Conservation (phyloP, 1,284 basidiomycete species). For the Heterobasidion annosum region DNA sequence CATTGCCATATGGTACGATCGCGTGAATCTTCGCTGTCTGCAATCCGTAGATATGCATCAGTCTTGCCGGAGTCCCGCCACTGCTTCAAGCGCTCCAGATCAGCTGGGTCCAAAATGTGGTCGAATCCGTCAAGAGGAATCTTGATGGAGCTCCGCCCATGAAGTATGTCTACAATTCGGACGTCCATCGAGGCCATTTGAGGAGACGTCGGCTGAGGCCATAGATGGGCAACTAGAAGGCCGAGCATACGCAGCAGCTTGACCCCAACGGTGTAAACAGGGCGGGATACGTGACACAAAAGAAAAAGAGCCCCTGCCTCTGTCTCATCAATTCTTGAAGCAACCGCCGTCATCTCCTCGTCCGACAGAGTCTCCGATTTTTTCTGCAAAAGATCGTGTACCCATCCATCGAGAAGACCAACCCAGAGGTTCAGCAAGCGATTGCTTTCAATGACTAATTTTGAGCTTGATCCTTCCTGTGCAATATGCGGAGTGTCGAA, state of each 20-base stretch:
- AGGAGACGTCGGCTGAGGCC: slow-evolving; percentile 19
- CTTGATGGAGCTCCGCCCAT: slow-evolving; percentile 31
- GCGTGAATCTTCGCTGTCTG: slow-evolving; percentile 53
- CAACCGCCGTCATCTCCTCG: slow-evolving; percentile 27
- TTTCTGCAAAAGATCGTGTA: slow-evolving; percentile 33
- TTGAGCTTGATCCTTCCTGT: slow-evolving; percentile 56
- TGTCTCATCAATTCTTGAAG: slow-evolving; percentile 46
- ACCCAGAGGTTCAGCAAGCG: slow-evolving; percentile 71
- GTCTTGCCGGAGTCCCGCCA: slow-evolving; percentile 47
- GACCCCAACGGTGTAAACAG: slow-evolving; percentile 48
- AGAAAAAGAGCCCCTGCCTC: slow-evolving; percentile 76
- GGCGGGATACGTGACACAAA: slow-evolving; percentile 51
- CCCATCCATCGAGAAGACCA: slow-evolving; percentile 67
- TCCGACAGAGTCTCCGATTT: slow-evolving; percentile 30
- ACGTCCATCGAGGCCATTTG: slow-evolving; percentile 16
- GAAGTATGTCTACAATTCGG: slow-evolving; percentile 42
- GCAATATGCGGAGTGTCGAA: slow-evolving; percentile 68
- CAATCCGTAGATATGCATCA: slow-evolving; percentile 52
- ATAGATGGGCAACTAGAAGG: slow-evolving; percentile 32
- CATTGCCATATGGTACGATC: slow-evolving; percentile 69
- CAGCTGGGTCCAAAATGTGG: slow-evolving; percentile 52
- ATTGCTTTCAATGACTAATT: slow-evolving; percentile 55
- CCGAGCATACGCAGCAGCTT: slow-evolving; percentile 50
- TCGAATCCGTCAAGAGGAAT: slow-evolving; percentile 54
- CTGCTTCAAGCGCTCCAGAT: slow-evolving; percentile 49